Evolutionary conservation across 2,329 filamentous ascomycete species (phyloP), one percentile per base, ranked within the genome.

Genomic region (Didymella pinodella): DNA sequence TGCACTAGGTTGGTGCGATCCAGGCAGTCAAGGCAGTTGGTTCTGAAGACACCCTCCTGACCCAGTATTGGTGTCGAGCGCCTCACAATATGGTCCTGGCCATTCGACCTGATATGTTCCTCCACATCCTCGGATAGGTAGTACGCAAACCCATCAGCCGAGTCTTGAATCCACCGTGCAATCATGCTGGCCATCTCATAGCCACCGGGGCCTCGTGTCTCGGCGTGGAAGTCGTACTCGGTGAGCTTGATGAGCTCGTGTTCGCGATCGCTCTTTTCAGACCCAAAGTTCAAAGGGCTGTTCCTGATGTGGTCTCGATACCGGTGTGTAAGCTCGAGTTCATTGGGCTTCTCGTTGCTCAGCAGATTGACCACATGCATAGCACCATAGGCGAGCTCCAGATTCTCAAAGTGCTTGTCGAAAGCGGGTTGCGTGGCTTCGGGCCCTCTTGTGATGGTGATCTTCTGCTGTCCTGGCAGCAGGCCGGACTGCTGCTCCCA

Each of bases 1-100:
- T 99, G 95, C 28, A 99, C 92, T 28, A 98, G 82, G 73, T 99
- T 99, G 7, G 95, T 99, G 58, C 95, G 88, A 75, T 99, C 95
- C 43, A 99, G 82, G 74, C 95, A 99, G 76, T 99, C 95, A 26
- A 99, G 83, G 75, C 95, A 99, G 70, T 99, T 99, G 4, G 93
- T 97, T 62, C 94, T 86, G 76, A 98, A 98, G 6, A 96, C 86
- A n/a, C 95, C 94, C 74, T 96, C 92, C 77, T 99, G 95, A 73
- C 96, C 92, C 49, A 97, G 80, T 22, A 96, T 86, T 2, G 92
- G 87, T 7, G 90, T 85, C 3, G 83, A 79, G 56, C 79, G 77
- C 54, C 74, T 73, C 59, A 77, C 63, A 12, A 74, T 54, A 16
- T 77, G 63, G 3, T 76, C 66, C 50, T 77, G 75, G 5, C 80